phyloP scores from a whole-genome alignment of 2,329 filamentous ascomycete genomes.

The Tolypocladium tundrense region DNA sequence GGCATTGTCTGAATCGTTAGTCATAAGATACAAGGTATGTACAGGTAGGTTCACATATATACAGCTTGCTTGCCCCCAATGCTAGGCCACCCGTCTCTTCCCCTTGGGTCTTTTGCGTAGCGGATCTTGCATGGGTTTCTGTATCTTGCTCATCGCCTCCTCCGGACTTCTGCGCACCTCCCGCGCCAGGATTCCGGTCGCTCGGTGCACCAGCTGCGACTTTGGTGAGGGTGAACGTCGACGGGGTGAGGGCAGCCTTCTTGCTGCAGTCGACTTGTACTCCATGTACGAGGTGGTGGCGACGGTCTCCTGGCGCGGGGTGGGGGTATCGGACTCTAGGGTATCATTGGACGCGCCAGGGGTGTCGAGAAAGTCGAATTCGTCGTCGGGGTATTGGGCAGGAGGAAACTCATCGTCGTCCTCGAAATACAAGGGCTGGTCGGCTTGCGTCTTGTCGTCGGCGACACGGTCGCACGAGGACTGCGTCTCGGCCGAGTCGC shows the following conservation, averaged over 20 bases:
- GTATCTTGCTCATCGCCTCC: conserved; percentile 34
- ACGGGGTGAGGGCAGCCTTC: conserved; percentile 22
- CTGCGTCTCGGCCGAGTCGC: conserved; percentile 31
- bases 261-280: conserved; percentile 19
- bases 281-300: conserved; percentile 26
- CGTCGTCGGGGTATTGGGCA: conserved; percentile 29
- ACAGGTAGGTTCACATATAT: conserved; percentile 28
- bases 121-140: conserved; percentile 33
- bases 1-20: conserved; percentile 1
- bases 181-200: conserved; percentile 10
- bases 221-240: conserved; percentile 25
- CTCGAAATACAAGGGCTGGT: conserved; percentile 20
- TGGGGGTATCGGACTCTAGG: conserved; percentile 33
- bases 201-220: conserved; percentile 18
- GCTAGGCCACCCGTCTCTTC: conserved; percentile 30
- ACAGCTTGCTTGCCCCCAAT: conserved; percentile 22
- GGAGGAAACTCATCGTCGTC: conserved; percentile 26
- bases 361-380: conserved; percentile 18
- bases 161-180: conserved; percentile 35
- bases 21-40: conserved; percentile 28
- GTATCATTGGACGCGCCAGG: conserved; percentile 18
- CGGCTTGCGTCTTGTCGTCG: conserved; percentile 17
- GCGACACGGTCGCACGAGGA: conserved; percentile 21
- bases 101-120: conserved; percentile 29
- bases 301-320: conserved; percentile 26